Evolutionary conservation across 306 rosid genomes (phyloP), one percentile per base, ranked within the genome.

Genomic region (Rosa multiflora): DNA sequence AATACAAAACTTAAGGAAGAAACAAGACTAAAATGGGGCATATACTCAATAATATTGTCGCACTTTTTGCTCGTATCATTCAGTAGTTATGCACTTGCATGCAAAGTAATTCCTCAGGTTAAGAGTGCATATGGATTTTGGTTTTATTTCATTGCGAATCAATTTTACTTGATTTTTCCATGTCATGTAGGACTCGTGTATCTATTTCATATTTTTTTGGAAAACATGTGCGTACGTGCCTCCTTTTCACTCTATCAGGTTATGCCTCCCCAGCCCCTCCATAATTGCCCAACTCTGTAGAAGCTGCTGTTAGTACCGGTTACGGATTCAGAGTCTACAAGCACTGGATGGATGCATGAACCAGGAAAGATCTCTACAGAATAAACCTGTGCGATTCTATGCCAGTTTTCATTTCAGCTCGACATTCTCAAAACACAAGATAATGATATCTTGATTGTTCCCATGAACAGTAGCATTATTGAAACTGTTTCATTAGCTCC

Each of bases 271-370:
- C 53, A 8, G 58, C 12, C 48, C 66, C 35, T 37, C 43, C 37
- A 67, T 17, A 53, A 63, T 63, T 12, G n/a, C 78, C 18, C 67
- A 23, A 64, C 63, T 74, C 82, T 39, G 56, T 26, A 37, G 82
- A 42, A 77, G 66, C 63, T 44, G 67, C 53, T 59, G 82, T 40
- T 55, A 58, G 72, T 51, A 44, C 9, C 32, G 40, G 82, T 58
- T 49, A 14, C 14, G 52, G 39, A 10, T 40, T 21, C 81, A 13
- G 48, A 49, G 46, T 43, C 61, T 64, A 71, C 59, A 15, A 76
- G 40, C 66, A 67, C 15, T 59, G 79, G 76, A 44, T 66, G 88
- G 83, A 55, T 76, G 70, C 53, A 53, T 37, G 69, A 61, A 67
- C 46, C 73, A 73, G 58, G 53, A 72, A 72, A 73, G 77, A 73